A percentile compares a stretch with the other conserved stretches of the same genome.
Evolutionary conservation across 2,329 filamentous ascomycete species (phyloP).

Genomic region (Aspergillus melleus): DNA sequence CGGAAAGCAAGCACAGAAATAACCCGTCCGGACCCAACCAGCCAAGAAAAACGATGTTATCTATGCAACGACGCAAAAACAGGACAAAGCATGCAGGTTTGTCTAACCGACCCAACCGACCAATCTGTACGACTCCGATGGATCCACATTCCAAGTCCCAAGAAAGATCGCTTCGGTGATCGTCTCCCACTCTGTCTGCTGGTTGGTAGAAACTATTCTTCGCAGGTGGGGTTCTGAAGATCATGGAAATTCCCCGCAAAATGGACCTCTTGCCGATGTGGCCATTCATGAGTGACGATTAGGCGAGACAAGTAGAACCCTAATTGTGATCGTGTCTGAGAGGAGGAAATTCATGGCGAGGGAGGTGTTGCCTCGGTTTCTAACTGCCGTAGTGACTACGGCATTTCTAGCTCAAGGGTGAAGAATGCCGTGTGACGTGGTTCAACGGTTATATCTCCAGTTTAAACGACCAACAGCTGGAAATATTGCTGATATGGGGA

Average conservation of each 20-base stretch:
- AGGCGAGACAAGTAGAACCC: too few relatives aligned
- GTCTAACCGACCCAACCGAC: not conserved
- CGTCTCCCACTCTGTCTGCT: not conserved
- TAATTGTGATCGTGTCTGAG: too few relatives aligned
- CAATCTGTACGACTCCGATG: not conserved
- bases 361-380: too few relatives aligned
- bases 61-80: not conserved
- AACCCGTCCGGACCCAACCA: not conserved
- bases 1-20: too few relatives aligned
- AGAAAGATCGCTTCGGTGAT: not conserved
- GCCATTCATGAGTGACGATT: not conserved
- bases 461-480: too few relatives aligned
- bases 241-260: not conserved
- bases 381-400: too few relatives aligned
- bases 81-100: not conserved
- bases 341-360: too few relatives aligned
- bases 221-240: not conserved
- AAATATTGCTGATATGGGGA: too few relatives aligned
- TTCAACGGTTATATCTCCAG: too few relatives aligned
- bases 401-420: too few relatives aligned
- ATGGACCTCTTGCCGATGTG: not conserved
- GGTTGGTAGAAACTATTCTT: not conserved
- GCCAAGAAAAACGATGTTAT: not conserved
- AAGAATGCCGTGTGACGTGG: too few relatives aligned
- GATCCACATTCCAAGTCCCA: not conserved